Conservation (phyloP, 768 basidiomycete genomes). For the Megacollybia marginata region DNA sequence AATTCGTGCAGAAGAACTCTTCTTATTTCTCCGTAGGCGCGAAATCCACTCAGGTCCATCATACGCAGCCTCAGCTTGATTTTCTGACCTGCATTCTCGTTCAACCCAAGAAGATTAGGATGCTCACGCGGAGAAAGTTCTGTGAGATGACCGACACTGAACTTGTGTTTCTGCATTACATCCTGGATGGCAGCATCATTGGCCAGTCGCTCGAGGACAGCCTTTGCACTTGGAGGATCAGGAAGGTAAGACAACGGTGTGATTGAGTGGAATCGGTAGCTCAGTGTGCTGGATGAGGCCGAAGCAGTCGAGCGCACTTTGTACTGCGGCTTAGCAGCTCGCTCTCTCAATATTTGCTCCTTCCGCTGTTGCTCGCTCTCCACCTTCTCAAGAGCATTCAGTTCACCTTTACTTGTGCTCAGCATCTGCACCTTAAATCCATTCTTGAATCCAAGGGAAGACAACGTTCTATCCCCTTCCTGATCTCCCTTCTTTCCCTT, state of each 20-base stretch:
- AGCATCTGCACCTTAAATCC: constrained; percentile 66
- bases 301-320: constrained; percentile 61
- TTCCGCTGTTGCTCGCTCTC: constrained; percentile 52
- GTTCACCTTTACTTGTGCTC: constrained; percentile 54
- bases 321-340: constrained; percentile 46
- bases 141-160: constrained; percentile 62
- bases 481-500: constrained; percentile 49
- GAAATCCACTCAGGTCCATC: constrained; percentile 65
- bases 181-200: constrained; percentile 66
- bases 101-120: constrained; percentile 62
- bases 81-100: constrained; percentile 50
- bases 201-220: constrained; percentile 49
- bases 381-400: constrained; percentile 43
- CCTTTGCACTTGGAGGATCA: constrained; percentile 46
- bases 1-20: constrained; percentile 73
- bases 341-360: constrained; percentile 51
- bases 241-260: constrained; percentile 60
- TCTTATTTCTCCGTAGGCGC: constrained; percentile 55
- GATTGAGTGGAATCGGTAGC: constrained; percentile 59
- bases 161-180: constrained; percentile 64
- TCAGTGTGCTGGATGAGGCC: constrained; percentile 26
- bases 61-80: constrained; percentile 69
- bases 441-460: constrained; percentile 47
- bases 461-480: constrained; percentile 22
- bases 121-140: constrained; percentile 77